phyloP scores from a whole-genome alignment of 176 grass and related monocot species.

The Ananas comosus region DNA sequence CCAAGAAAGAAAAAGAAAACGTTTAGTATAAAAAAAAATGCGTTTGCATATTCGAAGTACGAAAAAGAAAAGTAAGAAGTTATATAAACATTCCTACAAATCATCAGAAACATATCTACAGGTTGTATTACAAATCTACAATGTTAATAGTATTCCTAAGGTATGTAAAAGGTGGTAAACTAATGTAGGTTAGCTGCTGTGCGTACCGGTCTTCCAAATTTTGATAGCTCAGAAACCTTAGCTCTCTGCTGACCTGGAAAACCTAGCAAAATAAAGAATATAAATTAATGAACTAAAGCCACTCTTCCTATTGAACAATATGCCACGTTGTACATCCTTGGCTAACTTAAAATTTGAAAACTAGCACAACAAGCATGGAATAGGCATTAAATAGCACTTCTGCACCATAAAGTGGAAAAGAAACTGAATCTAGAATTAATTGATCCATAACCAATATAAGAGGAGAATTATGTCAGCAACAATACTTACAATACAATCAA shows the following conservation, averaged over 20 bases:
- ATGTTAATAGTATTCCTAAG: too few species aligned
- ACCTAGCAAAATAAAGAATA: constrained; percentile 1
- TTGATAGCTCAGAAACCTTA: constrained; percentile 17
- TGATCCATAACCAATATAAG: background rate
- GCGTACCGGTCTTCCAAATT: constrained; percentile 22
- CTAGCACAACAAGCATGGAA: background rate
- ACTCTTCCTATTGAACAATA: background rate
- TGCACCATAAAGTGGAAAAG: background rate
- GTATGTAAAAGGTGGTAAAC: too few species aligned
- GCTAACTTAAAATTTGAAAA: background rate
- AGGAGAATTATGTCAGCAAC: background rate
- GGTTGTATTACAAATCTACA: too few species aligned
- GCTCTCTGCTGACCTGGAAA: constrained; percentile 20
- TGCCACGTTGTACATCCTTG: background rate
- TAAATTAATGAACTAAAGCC: background rate
- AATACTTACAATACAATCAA: background rate
- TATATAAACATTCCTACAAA: too few species aligned
- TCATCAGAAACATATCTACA: too few species aligned
- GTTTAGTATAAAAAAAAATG: too few species aligned
- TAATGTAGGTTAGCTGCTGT: background rate
- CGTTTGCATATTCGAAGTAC: too few species aligned
- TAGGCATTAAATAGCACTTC: background rate
- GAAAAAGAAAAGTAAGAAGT: too few species aligned
- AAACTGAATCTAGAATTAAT: background rate
- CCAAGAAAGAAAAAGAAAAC: too few species aligned